Evolutionary conservation across 169 alveolate genomes (phyloP).

Genomic region (Perkinsus olseni): DNA sequence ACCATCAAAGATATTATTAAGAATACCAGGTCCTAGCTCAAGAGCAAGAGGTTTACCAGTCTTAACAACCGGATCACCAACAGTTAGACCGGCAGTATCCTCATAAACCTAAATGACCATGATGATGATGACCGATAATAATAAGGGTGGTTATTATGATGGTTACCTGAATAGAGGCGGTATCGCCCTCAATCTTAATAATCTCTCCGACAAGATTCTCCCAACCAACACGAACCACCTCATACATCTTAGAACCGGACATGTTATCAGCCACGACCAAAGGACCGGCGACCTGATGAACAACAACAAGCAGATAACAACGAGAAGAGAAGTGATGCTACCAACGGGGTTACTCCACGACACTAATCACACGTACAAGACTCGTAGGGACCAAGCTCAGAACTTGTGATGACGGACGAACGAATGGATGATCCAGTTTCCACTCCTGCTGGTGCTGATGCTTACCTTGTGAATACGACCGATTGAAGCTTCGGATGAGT

Average conservation of each 20-base stretch:
- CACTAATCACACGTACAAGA: too few species aligned
- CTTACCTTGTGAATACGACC: not conserved
- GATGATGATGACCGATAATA: not conserved
- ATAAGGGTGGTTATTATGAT: not conserved
- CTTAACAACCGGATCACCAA: conserved; percentile 96
- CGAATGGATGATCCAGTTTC: too few species aligned
- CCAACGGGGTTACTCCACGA: too few species aligned
- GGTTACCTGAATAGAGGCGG: conserved; percentile 94
- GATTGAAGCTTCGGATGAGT: too few species aligned
- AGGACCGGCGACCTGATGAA: not conserved
- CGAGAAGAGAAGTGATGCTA: too few species aligned
- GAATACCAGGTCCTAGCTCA: conserved; percentile 95
- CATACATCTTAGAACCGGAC: conserved; percentile 99
- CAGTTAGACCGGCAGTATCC: conserved; percentile 84
- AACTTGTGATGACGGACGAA: too few species aligned
- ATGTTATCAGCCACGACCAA: conserved; percentile 94
- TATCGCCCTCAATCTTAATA: conserved; percentile 93
- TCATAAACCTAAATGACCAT: not conserved
- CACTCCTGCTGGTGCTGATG: too few species aligned
- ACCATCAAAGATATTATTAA: conserved; percentile 94
- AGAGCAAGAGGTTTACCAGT: conserved; percentile 95
- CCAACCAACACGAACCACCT: conserved; percentile 93
- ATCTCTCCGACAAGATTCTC: conserved; percentile 94
- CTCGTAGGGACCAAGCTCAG: too few species aligned
- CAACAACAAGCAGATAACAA: too few species aligned